phyloP scores from a whole-genome alignment of 139 green algal genomes.

The Klebsormidium nitens region DNA sequence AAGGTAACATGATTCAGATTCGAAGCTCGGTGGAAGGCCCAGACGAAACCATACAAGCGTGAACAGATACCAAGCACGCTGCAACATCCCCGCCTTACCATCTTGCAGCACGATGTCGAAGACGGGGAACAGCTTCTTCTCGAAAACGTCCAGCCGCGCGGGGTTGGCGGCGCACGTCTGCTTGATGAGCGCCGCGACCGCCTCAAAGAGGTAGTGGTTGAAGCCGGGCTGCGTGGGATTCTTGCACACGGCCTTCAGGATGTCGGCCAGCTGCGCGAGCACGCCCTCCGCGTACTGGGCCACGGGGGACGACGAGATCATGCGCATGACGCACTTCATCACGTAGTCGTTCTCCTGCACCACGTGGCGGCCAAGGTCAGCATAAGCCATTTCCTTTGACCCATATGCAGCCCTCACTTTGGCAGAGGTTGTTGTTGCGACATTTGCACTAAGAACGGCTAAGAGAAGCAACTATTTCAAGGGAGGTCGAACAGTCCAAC shows the following conservation, averaged over 20 bases:
- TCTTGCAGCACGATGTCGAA: constrained; percentile 74
- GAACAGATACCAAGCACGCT: neutral
- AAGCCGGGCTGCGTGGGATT: constrained; percentile 93
- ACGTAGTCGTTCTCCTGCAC: constrained; percentile 20
- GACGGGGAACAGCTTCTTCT: constrained; percentile 86
- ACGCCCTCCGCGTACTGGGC: constrained; percentile 54
- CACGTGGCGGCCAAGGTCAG: neutral
- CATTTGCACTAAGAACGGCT: no score
- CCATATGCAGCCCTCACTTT: neutral
- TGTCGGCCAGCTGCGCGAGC: constrained; percentile 49
- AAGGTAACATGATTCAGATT: no score
- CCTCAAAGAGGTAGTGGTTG: constrained; percentile 98
- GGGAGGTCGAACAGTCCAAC: no score
- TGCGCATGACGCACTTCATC: constrained; percentile 34
- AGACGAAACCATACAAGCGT: no score
- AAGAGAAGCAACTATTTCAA: no score
- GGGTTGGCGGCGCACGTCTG: constrained; percentile 29
- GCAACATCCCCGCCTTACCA: neutral
- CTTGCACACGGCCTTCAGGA: constrained; percentile 76
- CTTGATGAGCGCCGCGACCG: constrained; percentile 78
- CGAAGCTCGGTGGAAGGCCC: no score
- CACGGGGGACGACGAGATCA: constrained; percentile 4
- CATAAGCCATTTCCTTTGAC: neutral
- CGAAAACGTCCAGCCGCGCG: constrained; percentile 53
- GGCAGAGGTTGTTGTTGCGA: no score